Percentiles rank a stretch among this genome's conserved stretches.
Evolutionary conservation across 108 stramenopile species (phyloP).

Genomic region (Nitzschia sp.): DNA sequence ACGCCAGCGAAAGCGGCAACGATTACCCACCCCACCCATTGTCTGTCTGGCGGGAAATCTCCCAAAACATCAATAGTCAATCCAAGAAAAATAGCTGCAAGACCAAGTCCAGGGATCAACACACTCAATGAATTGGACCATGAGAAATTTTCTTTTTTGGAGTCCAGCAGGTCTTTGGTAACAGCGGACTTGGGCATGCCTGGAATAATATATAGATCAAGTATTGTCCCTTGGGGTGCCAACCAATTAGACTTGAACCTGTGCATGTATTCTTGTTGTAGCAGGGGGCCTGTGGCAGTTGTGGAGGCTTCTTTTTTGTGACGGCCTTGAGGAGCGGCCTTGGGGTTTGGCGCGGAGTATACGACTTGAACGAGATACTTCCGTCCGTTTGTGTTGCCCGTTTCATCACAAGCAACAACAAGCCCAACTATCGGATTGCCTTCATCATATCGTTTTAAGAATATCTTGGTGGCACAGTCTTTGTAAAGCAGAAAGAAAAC

Average conservation of each 20-base stretch:
- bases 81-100: neutral
- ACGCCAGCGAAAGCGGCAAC: neutral
- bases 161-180: neutral
- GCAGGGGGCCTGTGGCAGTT: neutral
- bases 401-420: neutral
- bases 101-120: neutral
- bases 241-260: neutral
- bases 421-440: neutral
- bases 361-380: neutral
- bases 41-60: neutral
- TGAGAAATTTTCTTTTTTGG: neutral
- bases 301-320: neutral
- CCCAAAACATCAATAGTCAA: neutral
- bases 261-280: conserved; percentile 13
- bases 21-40: neutral
- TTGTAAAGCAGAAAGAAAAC: conserved; percentile 6
- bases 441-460: neutral
- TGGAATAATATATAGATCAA: conserved; percentile 2
- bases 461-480: neutral
- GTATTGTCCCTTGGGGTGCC: neutral
- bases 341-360: neutral
- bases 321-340: neutral
- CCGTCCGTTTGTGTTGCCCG: neutral
- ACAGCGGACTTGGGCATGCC: neutral
- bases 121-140: neutral